Percentiles rank a stretch among this genome's conserved stretches.
Evolutionary conservation across 441 rosid species (phyloP).

Genomic region (Pelargonium citronellum): DNA sequence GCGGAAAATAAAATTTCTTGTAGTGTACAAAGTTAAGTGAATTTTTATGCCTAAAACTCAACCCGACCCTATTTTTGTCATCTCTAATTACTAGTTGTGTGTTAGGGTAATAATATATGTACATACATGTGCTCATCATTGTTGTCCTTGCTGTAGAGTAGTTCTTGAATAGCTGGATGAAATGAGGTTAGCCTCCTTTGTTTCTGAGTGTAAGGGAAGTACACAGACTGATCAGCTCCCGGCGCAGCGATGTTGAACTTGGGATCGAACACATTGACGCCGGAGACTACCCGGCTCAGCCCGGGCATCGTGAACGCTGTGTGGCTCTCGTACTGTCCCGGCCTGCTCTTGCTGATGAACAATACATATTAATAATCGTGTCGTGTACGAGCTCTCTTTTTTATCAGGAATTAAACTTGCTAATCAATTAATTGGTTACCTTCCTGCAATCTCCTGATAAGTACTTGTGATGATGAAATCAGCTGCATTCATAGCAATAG

Average conservation of each 20-base stretch:
- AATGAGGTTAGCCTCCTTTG: slow-evolving; percentile 62
- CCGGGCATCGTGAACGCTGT: slow-evolving; percentile 91
- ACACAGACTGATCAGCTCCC: slow-evolving; percentile 84
- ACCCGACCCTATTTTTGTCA: too few relatives aligned
- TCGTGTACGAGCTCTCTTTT: too few relatives aligned
- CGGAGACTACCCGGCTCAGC: slow-evolving; percentile 78
- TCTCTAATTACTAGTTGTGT: background rate
- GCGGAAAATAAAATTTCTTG: too few relatives aligned
- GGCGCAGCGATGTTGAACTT: slow-evolving; percentile 95
- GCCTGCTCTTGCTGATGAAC: slow-evolving; percentile 63
- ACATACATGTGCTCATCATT: slow-evolving; percentile 71
- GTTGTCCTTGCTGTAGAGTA: slow-evolving; percentile 64
- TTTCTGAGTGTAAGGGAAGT: slow-evolving; percentile 60
- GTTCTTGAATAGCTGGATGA: slow-evolving; percentile 69
- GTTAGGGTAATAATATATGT: too few relatives aligned
- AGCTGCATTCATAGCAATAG: slow-evolving; percentile 86
- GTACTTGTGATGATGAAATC: slow-evolving; percentile 96
- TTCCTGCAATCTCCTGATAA: slow-evolving; percentile 93
- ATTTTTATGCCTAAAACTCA: too few relatives aligned
- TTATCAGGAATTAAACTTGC: too few relatives aligned
- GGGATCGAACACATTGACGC: slow-evolving; percentile 88
- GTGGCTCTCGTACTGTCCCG: slow-evolving; percentile 95
- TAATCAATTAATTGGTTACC: slow-evolving; percentile 27
- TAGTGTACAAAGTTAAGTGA: too few relatives aligned
- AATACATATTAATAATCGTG: too few relatives aligned